Conservation (phyloP, 169 alveolate genomes). For the Cardiosporidium cionae region DNA sequence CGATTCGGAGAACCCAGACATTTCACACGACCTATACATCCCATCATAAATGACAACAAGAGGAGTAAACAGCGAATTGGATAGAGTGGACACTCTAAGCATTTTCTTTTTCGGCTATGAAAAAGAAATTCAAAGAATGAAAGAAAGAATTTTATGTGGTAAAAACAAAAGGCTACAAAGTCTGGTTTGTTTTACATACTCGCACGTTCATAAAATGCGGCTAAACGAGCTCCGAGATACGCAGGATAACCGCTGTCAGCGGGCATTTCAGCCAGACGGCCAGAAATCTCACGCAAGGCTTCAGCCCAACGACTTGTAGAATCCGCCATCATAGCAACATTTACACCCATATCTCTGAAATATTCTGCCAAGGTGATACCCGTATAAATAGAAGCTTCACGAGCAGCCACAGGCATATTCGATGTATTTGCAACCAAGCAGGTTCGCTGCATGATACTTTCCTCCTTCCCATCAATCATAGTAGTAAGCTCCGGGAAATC, state of each 20-base stretch:
- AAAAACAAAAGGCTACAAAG: not conserved
- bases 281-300: conserved; percentile 99
- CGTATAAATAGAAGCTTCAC: conserved; percentile 98
- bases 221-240: conserved; percentile 93
- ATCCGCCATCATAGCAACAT: conserved; percentile 97
- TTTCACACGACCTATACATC: conserved; percentile 73
- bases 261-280: conserved; percentile 99
- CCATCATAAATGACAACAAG: not conserved
- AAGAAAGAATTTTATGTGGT: not conserved
- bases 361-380: conserved; percentile 98
- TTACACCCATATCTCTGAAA: conserved; percentile 98
- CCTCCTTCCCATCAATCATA: conserved; percentile 74
- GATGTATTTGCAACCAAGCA: conserved; percentile 99
- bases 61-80: not conserved
- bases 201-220: conserved; percentile 98
- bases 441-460: conserved; percentile 97
- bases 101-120: not conserved
- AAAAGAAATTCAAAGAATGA: not conserved
- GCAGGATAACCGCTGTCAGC: conserved; percentile 99
- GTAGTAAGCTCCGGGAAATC: conserved; percentile 98
- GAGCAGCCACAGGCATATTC: conserved; percentile 99
- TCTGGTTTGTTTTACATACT: conserved; percentile 42
- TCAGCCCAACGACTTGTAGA: conserved; percentile 99
- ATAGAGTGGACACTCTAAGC: not conserved
- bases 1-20: conserved; percentile 96